Conservation (phyloP, 2,329 filamentous ascomycete genomes). For the Phoma sp. region DNA sequence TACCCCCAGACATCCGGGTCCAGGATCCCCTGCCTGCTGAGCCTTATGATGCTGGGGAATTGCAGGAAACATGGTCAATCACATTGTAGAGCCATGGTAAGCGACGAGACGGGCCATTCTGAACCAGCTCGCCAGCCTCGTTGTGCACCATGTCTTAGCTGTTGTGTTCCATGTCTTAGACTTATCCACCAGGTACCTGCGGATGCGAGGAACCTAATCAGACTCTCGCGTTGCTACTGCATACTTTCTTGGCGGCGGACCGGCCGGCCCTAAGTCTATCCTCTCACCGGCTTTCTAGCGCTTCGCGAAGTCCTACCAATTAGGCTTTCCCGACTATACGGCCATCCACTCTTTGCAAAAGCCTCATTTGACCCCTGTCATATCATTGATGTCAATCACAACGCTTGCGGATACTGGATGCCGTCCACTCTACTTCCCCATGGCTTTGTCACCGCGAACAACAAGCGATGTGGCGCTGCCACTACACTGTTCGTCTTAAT, state of each 20-base stretch:
- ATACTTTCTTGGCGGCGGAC: conserved; percentile 9
- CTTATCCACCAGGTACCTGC: conserved; percentile 4
- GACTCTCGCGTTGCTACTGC: not conserved
- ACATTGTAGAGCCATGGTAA: conserved; percentile 13
- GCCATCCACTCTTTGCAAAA: not conserved
- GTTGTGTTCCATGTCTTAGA: conserved; percentile 3
- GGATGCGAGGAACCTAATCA: conserved; percentile 1
- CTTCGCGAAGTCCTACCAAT: not conserved
- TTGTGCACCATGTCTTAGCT: too few relatives aligned
- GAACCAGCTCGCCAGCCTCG: conserved; percentile 18
- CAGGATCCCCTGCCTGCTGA: conserved; percentile 21
- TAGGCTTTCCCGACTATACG: not conserved
- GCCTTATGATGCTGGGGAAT: not conserved
- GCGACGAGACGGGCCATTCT: conserved; percentile 6
- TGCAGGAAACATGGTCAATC: not conserved
- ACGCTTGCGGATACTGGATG: not conserved
- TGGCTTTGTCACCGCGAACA: not conserved
- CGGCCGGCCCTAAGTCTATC: not conserved
- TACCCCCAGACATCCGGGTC: not conserved
- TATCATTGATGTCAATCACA: conserved; percentile 5
- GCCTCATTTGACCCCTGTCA: not conserved
- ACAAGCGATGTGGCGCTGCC: conserved; percentile 6
- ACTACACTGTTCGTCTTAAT: not conserved
- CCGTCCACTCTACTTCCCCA: not conserved
- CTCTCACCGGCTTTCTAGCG: conserved; percentile 8